Base-by-base conservation (phyloP, 1,139 yeast genomes). In the Taphrina pruni region DNA sequence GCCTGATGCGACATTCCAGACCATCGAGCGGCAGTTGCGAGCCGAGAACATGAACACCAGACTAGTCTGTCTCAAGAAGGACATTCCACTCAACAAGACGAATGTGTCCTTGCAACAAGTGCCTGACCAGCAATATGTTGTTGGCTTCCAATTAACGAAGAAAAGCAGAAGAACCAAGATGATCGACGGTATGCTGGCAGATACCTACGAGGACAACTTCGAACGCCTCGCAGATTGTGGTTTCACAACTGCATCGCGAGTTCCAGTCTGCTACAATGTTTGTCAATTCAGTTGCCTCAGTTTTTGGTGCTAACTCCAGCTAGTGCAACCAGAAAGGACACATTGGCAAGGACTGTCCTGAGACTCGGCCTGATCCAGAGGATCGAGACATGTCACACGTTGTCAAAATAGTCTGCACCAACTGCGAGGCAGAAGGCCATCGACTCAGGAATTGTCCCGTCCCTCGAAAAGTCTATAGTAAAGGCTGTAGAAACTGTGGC, bases 241-340 rank as follows among this genome's bases (percentile, higher is more conserved):
- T 14, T 58, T 43, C 43, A 58, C 62, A 6, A 32, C 32, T 6
- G 43, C 51, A 32, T 21, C 62, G 8, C 20, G 54, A 21, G 32
- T 58, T 11, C 54, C 62, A 26, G 54, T 58, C 9, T 58, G 62
- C 52, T 58, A 26, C 62, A 43, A 45, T 35, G 62, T 58, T 17
- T 9, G 52, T 45, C 20, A 7, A 11, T 17, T 12, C n/a, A n/a
- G 8, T 14, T 6, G 20, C 20, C 17, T 9, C 43, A 8, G 14
- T 20, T n/a, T 17, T 17, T 26, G 36, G 36, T 26, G 32, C 43
- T 21, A 20, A 26, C 17, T 20, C 9, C 20, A 9, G 17, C 20
- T 46, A 58, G 62, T 58, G 62, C 46, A 58, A 45, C 14, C 52
- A 58, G 62, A 58, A 45, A 39, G 62, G 62, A 14, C 62, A 58